Percentiles rank a stretch among this genome's conserved stretches.
These are phyloP conservation scores for Solanum hybrid DNA, from an alignment of 305 asterid genomes.

Conservation along the genomic window DNA sequence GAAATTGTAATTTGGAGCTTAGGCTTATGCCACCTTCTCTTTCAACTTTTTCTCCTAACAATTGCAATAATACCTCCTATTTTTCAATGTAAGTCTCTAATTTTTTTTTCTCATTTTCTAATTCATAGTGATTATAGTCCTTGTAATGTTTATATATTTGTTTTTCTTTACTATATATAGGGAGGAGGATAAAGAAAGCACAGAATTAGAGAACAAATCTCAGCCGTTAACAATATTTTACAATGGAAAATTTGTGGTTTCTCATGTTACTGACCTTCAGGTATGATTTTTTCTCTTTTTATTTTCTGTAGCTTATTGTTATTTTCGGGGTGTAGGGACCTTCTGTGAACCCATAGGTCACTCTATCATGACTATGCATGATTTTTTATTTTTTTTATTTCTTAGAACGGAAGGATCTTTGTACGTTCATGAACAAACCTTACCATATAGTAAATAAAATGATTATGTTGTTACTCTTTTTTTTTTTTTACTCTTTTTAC, in stretches of 20 bases:
- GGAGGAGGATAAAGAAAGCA: slow-evolving; percentile 15
- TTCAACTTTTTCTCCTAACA: slow-evolving; percentile 1
- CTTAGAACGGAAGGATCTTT: background rate
- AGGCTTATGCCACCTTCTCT: slow-evolving; percentile 39
- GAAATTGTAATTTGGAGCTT: slow-evolving; percentile 59
- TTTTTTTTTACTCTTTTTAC: background rate
- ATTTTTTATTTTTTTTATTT: no score
- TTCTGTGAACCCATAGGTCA: background rate
- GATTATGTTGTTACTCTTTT: background rate
- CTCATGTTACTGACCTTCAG: slow-evolving; percentile 57
- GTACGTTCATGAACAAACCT: background rate
- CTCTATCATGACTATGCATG: background rate
- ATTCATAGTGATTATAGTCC: background rate
- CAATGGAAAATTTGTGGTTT: slow-evolving; percentile 35
- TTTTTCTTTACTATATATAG: background rate
- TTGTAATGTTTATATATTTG: background rate
- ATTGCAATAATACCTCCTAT: background rate
- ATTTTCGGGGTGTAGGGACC: background rate
- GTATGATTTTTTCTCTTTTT: slow-evolving; percentile 8
- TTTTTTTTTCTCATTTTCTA: background rate
- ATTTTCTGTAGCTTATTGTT: background rate
- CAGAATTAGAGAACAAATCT: slow-evolving; percentile 6
- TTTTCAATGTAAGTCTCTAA: slow-evolving; percentile 19
- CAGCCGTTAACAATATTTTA: slow-evolving; percentile 48
- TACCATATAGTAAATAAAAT: background rate